These are phyloP conservation scores for Nannizziopsis barbatae DNA, from an alignment of 2,329 filamentous ascomycete species.

Conservation along the genomic window DNA sequence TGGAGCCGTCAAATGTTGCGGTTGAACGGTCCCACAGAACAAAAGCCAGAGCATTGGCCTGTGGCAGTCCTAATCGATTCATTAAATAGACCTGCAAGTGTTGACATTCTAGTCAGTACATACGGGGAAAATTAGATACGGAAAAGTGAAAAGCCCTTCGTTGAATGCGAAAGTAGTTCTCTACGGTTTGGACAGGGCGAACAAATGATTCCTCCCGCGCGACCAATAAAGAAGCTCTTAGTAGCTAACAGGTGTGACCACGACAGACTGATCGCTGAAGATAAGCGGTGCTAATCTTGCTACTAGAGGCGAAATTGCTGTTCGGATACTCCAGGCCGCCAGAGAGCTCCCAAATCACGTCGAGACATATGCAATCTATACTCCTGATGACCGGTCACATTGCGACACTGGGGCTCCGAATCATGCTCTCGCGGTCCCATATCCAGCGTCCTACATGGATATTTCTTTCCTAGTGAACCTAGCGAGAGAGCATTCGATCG, in stretches of 20 bases:
- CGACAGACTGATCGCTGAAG: neutral
- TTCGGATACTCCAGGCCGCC: constrained; percentile 49
- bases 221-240: constrained; percentile 41
- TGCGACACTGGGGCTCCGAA: constrained; percentile 38
- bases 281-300: constrained; percentile 5
- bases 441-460: constrained; percentile 44
- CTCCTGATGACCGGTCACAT: constrained; percentile 45
- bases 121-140: neutral
- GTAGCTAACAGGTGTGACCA: constrained; percentile 42
- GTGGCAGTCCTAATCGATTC: neutral
- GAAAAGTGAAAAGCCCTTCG: neutral
- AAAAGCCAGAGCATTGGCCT: neutral
- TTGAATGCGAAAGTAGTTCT: too few relatives aligned
- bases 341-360: constrained; percentile 43
- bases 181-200: too few relatives aligned
- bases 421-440: constrained; percentile 42
- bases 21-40: neutral
- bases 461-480: constrained; percentile 40
- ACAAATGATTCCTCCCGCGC: constrained; percentile 20
- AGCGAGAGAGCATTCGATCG: constrained; percentile 41
- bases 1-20: neutral
- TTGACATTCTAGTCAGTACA: neutral
- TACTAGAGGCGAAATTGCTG: constrained; percentile 52
- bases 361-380: constrained; percentile 47
- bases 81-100: neutral